Evolutionary conservation across 345 rosid species (phyloP).

Genomic region (Draba incana): DNA sequence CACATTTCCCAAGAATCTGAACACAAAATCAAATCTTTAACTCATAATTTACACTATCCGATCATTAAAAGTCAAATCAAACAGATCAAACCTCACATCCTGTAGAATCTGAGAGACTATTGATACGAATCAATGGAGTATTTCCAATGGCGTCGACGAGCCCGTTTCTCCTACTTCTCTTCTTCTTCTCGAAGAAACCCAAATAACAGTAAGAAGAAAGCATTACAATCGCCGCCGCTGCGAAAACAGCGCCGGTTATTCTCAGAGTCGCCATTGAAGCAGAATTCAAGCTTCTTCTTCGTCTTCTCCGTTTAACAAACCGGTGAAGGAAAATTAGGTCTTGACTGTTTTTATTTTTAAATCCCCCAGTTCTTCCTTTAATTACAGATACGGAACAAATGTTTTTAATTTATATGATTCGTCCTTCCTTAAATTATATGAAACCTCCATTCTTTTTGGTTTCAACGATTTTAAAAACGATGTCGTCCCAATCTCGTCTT

Average conservation of each 20-base stretch:
- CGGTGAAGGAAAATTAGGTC: slow-evolving; percentile 28
- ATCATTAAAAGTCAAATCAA: neutral
- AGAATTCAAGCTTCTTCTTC: slow-evolving; percentile 8
- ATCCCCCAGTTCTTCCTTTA: neutral
- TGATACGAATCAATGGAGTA: slow-evolving; percentile 87
- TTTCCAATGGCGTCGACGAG: slow-evolving; percentile 73
- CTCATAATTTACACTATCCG: neutral
- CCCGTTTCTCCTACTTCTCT: slow-evolving; percentile 51
- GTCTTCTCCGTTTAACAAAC: slow-evolving; percentile 19
- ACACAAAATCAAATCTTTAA: neutral
- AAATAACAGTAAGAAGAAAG: slow-evolving; percentile 55
- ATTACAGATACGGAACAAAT: neutral
- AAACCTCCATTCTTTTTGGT: too few relatives aligned
- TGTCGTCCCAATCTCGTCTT: slow-evolving; percentile 47
- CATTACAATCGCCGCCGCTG: slow-evolving; percentile 48
- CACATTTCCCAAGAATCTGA: slow-evolving; percentile 95
- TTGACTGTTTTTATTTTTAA: neutral
- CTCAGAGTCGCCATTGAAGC: slow-evolving; percentile 61
- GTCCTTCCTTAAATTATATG: too few relatives aligned
- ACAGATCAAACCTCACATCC: slow-evolving; percentile 75
- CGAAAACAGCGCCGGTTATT: slow-evolving; percentile 49
- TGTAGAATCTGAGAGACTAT: slow-evolving; percentile 90
- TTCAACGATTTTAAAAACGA: slow-evolving; percentile 22
- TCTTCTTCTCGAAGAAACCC: slow-evolving; percentile 45
- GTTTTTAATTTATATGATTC: neutral